Base-by-base conservation (phyloP, 495 filamentous ascomycete species). In the Aspergillus diversus region DNA sequence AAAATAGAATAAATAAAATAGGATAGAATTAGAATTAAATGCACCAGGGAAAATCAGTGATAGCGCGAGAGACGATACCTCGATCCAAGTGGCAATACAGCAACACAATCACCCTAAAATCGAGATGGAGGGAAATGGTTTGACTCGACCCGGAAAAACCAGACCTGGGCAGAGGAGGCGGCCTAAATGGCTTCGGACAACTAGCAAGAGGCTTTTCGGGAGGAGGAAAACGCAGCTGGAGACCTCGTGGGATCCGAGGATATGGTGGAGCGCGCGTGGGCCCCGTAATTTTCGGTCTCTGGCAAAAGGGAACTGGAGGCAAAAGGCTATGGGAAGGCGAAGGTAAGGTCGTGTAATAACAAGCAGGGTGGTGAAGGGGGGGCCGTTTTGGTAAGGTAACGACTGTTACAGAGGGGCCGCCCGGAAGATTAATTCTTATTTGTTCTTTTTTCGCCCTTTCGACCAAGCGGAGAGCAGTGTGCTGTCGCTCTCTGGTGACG, bases 181-280 rank as follows among this genome's bases (percentile, higher is more conserved):
- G 62, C 60, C 67, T 73, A 74, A 73, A 72, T 71, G 69, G 71
- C 66, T 66, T 66, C 66, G 62, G 66, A 65, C 59, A 51, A 59
- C 39, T 61, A 66, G 71, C 65, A 68, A 65, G 67, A 66, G 63
- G 62, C 59, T 67, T 60, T 70, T 71, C 63, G 71, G 72, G 66
- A 73, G 67, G 55, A 65, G 57, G 58, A 62, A 71, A 63, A 65
- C 63, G 51, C 55, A 69, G 66, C 63, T 57, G 49, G 67, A 68
- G 61, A 68, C 70, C 75, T 79, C 75, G 78, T 80, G 78, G 76
- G 73, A 78, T 78, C 72, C 74, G 74, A 74, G 72, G 71, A 73
- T 73, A 69, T 65, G 67, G 75, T 77, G 73, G 73, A 75, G 59
- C 68, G 63, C 53, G 65, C 75, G 77, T 67, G 77, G 78, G 71